Conservation (phyloP, 2,329 filamentous ascomycete genomes). For the Paecilomyces fulvus region DNA sequence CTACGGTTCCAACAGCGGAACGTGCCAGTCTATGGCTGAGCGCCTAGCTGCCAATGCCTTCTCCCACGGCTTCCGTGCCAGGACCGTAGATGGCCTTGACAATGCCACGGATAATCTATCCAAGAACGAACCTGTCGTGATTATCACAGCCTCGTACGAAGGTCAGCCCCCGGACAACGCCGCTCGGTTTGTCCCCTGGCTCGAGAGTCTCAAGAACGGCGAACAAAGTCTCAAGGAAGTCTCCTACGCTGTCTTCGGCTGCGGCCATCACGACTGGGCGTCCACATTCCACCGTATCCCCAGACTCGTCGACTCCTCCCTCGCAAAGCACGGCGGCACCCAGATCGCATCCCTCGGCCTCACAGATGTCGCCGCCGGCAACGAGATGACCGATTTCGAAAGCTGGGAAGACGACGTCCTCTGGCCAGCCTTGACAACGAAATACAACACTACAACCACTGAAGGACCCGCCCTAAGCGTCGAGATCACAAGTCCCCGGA, state of each 20-base stretch:
- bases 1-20: neutral
- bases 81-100: neutral
- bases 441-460: neutral
- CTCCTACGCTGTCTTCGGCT: conserved; percentile 34
- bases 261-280: conserved; percentile 35
- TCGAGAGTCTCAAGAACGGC: conserved; percentile 19
- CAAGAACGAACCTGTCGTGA: conserved; percentile 27
- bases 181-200: conserved; percentile 33
- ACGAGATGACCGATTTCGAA: neutral
- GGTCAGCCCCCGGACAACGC: conserved; percentile 37
- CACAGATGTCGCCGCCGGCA: neutral
- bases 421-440: neutral
- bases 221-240: conserved; percentile 6
- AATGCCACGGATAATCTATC: conserved; percentile 10
- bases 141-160: conserved; percentile 36
- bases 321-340: conserved; percentile 13
- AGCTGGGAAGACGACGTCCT: neutral
- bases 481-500: neutral
- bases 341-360: neutral
- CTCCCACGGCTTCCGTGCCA: too few species aligned
- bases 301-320: conserved; percentile 22
- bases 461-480: neutral
- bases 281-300: conserved; percentile 35
- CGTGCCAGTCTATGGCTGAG: neutral
- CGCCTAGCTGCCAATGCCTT: neutral